Base-by-base conservation (phyloP, 768 basidiomycete species). In the Tricholoma saponaceum region DNA sequence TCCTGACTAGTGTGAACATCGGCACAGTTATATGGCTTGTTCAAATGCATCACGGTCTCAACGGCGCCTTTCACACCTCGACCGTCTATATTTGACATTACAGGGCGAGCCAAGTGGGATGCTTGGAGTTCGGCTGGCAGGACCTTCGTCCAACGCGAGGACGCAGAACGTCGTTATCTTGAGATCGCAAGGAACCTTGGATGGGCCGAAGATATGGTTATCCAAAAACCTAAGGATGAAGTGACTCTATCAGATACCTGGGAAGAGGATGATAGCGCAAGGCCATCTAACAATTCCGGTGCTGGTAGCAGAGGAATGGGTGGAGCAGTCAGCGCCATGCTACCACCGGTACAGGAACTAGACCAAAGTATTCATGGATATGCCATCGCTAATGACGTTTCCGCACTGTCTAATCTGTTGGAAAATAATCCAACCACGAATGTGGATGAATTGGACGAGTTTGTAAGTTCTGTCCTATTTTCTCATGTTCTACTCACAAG, bases 21-120 rank as follows among this genome's bases (percentile, higher is more conserved):
- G 39, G 56, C 44, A 67, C 74, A 94, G 91, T 73, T 94, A n/a
- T 94, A 94, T 70, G 90, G 87, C 55, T 74, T 93, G 55, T 94
- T 83, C 83, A 94, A 94, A 69, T 82, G 76, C 68, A 69, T 91
- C 18, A 91, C 86, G 9, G 79, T 84, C 20, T 79, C 86, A 0
- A 69, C 70, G 4, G 58, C 50, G 4, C 92, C 91, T 12, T 76
- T 72, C 37, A 76, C 75, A 28, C 66, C 83, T 13, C 82, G 87
- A 2, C 92, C 92, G 3, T 86, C 84, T 20, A 74, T 94, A 41
- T 89, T 93, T 67, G 90, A 93, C 63, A 78, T 89, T 70, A 79
- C 86, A 2, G 90, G 87, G 14, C 77, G 89, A 18, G 90, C 90
- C 2, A 94, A 94, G 68, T 94, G 91, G 91, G 90, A 93, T 67